Conservation (phyloP, 352 stramenopile genomes). For the Phytophthora sansomeana region DNA sequence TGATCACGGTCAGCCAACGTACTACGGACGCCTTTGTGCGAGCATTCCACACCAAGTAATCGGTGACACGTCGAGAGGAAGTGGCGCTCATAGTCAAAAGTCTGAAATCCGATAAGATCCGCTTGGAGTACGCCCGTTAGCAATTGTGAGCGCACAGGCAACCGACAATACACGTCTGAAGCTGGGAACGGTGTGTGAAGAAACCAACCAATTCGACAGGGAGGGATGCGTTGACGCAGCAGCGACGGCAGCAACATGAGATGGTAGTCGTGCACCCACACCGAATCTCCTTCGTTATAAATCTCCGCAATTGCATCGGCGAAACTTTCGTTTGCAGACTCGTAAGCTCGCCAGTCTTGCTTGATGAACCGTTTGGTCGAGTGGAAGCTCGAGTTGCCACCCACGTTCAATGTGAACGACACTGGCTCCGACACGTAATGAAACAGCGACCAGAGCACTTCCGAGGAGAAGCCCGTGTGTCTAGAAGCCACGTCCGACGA, state of each 20-base stretch:
- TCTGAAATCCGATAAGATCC: constrained; percentile 89
- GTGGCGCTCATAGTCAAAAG: constrained; percentile 91
- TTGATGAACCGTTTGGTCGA: constrained; percentile 87
- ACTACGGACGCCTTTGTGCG: constrained; percentile 82
- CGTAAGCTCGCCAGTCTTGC: constrained; percentile 90
- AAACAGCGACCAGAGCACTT: constrained; percentile 93
- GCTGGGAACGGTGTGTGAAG: constrained; percentile 90
- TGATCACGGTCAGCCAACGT: constrained; percentile 74
- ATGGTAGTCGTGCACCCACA: constrained; percentile 93
- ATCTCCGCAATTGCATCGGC: constrained; percentile 86
- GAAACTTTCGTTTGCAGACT: constrained; percentile 89
- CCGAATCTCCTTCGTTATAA: constrained; percentile 89
- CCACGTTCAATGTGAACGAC: constrained; percentile 51
- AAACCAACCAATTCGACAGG: constrained; percentile 88
- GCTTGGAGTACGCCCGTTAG: constrained; percentile 83
- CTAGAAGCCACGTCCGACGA: constrained; percentile 83
- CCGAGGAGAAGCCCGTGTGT: constrained; percentile 90
- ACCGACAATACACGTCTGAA: constrained; percentile 85
- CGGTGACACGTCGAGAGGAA: constrained; percentile 88
- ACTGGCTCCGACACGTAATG: constrained; percentile 89
- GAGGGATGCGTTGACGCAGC: constrained; percentile 76
- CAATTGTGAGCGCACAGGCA: constrained; percentile 82
- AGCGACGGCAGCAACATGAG: constrained; percentile 90
- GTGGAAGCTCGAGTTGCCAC: constrained; percentile 50
- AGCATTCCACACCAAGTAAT: constrained; percentile 73